Base-by-base conservation (phyloP, 164 flowering plant species). In the Stephania cephalantha region DNA sequence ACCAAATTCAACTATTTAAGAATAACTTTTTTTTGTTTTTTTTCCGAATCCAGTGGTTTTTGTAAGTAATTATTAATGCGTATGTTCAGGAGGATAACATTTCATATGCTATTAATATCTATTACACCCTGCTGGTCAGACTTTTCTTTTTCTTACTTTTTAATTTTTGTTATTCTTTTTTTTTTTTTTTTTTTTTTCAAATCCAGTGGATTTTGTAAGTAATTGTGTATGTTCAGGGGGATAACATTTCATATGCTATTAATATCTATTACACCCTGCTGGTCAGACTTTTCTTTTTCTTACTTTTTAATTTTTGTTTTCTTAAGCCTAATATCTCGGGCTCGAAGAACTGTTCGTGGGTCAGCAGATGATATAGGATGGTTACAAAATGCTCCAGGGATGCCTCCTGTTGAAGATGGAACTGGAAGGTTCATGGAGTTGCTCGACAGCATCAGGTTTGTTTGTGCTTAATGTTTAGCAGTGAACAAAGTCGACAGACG, bases 321-420 rank as follows among this genome's bases (percentile, higher is more conserved):
- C 76, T 83, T 71, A 86, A 95, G 98, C 75, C 90, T 96, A 50
- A 77, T 94, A 77, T 91, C 91, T 13, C 88, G 91, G 31, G 98
- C 89, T 18, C 89, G 88, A 58, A 88, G 84, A 80, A 95, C 99
- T 50, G 87, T 95, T 67, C 98, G 89, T 74, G 98, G 99, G n/a
- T 95, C 99, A 67, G 92, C 97, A 71, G 94, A 89, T 78, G 99
- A 95, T 79, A 93, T 93, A 70, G 99, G 99, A 55, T 95, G 99
- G 99, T 82, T 95, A 65, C 92, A 89, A 73, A 84, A 80, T 76
- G 91, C 80, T 76, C 64, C 90, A 18, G 89, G 82, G 67, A 81
- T 91, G 95, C 96, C 95, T 74, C 90, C 90, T 22, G 92, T 90
- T 80, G 97, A 90, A 83, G 93, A 95, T 87, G 97, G 92, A 76